Evolutionary conservation across 2,329 filamentous ascomycete genomes (phyloP), one percentile per base, ranked within the genome.

Genomic region (Xylariaceae sp.): DNA sequence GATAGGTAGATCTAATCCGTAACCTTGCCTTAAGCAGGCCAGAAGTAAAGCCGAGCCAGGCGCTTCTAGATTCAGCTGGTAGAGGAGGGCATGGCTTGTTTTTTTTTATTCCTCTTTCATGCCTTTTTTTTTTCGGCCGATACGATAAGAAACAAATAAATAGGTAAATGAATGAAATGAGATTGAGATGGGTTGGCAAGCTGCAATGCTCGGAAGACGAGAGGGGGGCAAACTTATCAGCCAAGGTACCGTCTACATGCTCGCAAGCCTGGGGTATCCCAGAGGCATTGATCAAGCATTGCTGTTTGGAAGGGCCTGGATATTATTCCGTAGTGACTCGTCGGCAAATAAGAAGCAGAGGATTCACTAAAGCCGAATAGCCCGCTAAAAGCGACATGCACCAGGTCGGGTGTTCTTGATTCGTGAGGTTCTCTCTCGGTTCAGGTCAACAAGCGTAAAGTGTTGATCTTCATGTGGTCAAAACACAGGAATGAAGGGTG

Each of bases 41-140:
- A 39, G 13, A 37, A 52, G 9, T 17, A 34, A 30, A 30, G 44
- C 9, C 35, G 49, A 42, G 59, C 42, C 49, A 55, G 59, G 15
- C 52, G 48, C 34, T 61, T 61, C 53, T 54, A 42, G 49, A 51
- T 59, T 13, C 13, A 13, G 37, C 37, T 42, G 9, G 11, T 42
- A 9, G 37, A 30, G 23, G 23, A 30, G 23, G 23, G 23, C 23
- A 30, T 30, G 53, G 35, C 11, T 13, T 1, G 39, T 23, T 15
- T 37, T 51, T 15, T 15, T 51, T 23, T 10, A 4, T 35, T 52
- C 10, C 6, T 37, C 17, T 50, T 34, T 11, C n/a, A 6, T 42
- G 5, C 9, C 42, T n/a, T 45, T 45, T 15, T 45, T 15, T 45
- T n/a, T 13, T n/a, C 45, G 42, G 49, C 47, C 13, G 49, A 30